Conservation (phyloP, 345 rosid genomes). For the Bruguiera sexangula region DNA sequence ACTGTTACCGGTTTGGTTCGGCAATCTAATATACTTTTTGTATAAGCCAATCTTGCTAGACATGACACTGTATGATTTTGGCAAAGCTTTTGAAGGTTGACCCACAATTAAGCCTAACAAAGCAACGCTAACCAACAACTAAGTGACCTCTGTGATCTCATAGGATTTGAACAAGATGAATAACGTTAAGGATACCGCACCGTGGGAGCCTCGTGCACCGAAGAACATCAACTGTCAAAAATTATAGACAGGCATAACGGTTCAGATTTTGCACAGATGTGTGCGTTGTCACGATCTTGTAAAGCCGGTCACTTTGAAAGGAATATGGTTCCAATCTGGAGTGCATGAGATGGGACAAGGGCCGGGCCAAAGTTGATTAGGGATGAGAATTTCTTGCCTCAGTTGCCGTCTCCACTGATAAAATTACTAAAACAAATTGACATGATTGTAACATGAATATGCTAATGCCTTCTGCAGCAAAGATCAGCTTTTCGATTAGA, state of each 20-base stretch:
- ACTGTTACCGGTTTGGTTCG: background rate
- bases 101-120: too few species aligned
- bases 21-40: too few species aligned
- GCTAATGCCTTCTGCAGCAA: background rate
- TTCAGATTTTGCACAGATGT: too few species aligned
- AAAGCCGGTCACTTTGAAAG: background rate
- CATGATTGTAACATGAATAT: background rate
- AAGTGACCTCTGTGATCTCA: background rate
- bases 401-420: conserved; percentile 1
- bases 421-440: background rate
- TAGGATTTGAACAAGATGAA: background rate
- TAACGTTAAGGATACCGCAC: background rate
- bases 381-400: background rate
- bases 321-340: conserved; percentile 5
- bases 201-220: too few species aligned
- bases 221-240: too few species aligned
- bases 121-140: background rate
- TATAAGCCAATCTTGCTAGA: too few species aligned
- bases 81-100: too few species aligned
- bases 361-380: background rate
- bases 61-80: too few species aligned
- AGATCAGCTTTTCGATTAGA: background rate
- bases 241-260: background rate
- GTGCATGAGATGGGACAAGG: background rate
- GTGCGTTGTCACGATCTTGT: background rate